phyloP scores from a whole-genome alignment of 1,284 basidiomycete genomes.

The Irpex lacteus region DNA sequence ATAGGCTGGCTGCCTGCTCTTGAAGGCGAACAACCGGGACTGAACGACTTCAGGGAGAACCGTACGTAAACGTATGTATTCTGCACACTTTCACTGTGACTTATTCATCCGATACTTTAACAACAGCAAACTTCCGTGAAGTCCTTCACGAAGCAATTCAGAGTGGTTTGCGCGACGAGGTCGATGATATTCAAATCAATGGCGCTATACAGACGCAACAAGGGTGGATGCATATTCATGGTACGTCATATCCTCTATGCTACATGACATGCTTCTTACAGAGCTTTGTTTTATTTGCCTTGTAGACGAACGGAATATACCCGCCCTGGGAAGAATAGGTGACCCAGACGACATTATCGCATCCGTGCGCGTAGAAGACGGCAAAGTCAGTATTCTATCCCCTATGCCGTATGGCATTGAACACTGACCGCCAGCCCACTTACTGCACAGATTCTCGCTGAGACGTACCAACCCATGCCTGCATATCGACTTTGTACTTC shows the following conservation, averaged over 20 bases:
- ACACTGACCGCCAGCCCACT: not conserved
- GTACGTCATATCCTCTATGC: slow-evolving; percentile 34
- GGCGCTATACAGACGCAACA: slow-evolving; percentile 60
- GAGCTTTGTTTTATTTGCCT: not conserved
- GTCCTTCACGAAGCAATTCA: slow-evolving; percentile 60
- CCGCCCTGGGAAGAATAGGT: slow-evolving; percentile 67
- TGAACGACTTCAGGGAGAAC: slow-evolving; percentile 71
- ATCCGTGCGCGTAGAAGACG: slow-evolving; percentile 66
- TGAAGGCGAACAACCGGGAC: slow-evolving; percentile 39
- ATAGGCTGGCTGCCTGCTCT: slow-evolving; percentile 71
- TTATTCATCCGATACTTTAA: not conserved
- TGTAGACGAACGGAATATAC: slow-evolving; percentile 67
- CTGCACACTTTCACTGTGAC: not conserved
- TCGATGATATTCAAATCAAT: slow-evolving; percentile 65
- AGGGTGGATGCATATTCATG: slow-evolving; percentile 85
- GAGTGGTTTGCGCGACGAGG: slow-evolving; percentile 48
- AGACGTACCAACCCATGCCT: slow-evolving; percentile 79
- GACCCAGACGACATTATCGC: slow-evolving; percentile 80
- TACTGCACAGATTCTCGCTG: slow-evolving; percentile 50
- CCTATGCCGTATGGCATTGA: not conserved
- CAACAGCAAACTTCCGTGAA: slow-evolving; percentile 52
- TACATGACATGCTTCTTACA: not conserved
- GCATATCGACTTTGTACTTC: slow-evolving; percentile 73
- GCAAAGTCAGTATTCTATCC: slow-evolving; percentile 46
- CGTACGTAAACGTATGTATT: slow-evolving; percentile 38